These are phyloP conservation scores for Rhododendron williamsianum DNA, from an alignment of 148 eudicot genomes.

Conservation along the genomic window DNA sequence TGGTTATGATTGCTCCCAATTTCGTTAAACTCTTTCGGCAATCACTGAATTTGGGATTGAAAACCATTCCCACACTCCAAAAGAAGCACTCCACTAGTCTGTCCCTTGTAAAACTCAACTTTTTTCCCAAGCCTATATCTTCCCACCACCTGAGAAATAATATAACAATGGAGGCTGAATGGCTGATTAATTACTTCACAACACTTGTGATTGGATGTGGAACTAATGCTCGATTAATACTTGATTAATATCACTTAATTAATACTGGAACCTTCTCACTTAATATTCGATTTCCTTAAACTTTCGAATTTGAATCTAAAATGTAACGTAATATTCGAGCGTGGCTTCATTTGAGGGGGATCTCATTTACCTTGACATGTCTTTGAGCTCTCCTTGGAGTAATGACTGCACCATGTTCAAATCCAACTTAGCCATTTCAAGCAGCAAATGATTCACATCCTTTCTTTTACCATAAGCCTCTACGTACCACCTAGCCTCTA, in stretches of 20 bases:
- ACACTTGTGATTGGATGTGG: not conserved
- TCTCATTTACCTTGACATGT: constrained; percentile 18
- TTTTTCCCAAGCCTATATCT: not conserved
- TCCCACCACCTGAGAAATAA: constrained; percentile 17
- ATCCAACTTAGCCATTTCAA: constrained; percentile 22
- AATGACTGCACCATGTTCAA: constrained; percentile 16
- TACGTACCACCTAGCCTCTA: constrained; percentile 2
- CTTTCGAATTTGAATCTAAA: not conserved
- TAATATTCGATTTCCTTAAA: not conserved
- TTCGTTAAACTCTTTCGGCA: constrained; percentile 19
- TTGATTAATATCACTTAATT: too few species aligned
- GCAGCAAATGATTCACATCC: not conserved
- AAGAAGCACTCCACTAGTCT: constrained; percentile 14
- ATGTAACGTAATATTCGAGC: too few species aligned
- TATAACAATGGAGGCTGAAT: not conserved
- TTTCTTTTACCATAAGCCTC: not conserved
- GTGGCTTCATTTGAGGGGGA: not conserved
- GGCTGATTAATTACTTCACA: not conserved
- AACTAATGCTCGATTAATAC: too few species aligned
- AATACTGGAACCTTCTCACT: too few species aligned
- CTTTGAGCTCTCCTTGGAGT: constrained; percentile 17
- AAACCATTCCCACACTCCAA: constrained; percentile 2
- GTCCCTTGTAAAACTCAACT: constrained; percentile 17
- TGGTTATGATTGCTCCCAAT: not conserved
- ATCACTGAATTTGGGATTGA: constrained; percentile 11